These are phyloP conservation scores for Phlebopus sp. DNA, from an alignment of 1,284 basidiomycete species.

Conservation along the genomic window DNA sequence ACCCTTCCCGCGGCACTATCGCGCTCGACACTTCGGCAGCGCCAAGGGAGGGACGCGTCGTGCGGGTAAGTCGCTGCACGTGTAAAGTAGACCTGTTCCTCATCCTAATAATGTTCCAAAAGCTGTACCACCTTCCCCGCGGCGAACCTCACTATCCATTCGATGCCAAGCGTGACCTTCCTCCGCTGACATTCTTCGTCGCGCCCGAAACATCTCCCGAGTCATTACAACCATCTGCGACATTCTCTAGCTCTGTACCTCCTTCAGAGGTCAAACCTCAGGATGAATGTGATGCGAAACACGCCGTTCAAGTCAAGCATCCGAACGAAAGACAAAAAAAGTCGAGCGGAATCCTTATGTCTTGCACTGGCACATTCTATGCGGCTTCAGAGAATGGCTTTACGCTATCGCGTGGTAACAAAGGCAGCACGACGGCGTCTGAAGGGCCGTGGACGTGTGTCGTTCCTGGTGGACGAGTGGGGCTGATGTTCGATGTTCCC, in stretches of 20 bases:
- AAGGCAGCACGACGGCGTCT: neutral
- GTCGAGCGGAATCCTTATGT: neutral
- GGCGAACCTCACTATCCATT: neutral
- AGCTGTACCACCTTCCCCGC: slow-evolving; percentile 20
- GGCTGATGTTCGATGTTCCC: slow-evolving; percentile 15
- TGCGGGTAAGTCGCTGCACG: slow-evolving; percentile 49
- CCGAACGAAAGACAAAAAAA: neutral
- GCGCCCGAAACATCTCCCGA: slow-evolving; percentile 14
- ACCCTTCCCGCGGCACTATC: slow-evolving; percentile 74
- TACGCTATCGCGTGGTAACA: slow-evolving; percentile 28
- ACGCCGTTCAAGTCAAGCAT: neutral
- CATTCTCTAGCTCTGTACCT: neutral
- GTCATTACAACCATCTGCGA: neutral
- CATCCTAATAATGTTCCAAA: neutral
- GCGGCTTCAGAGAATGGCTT: slow-evolving; percentile 61
- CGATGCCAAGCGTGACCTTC: neutral
- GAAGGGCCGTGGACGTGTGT: slow-evolving; percentile 39
- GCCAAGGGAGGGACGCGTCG: slow-evolving; percentile 50
- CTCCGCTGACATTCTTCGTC: slow-evolving; percentile 21
- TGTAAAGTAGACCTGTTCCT: neutral
- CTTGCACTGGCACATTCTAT: slow-evolving; percentile 44
- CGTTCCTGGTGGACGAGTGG: slow-evolving; percentile 32
- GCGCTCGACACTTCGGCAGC: slow-evolving; percentile 65
- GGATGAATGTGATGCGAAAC: neutral
- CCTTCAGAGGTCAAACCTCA: neutral